Base-by-base conservation (phyloP, 2,329 filamentous ascomycete species). In the Ophiostoma himal-ulmi region DNA sequence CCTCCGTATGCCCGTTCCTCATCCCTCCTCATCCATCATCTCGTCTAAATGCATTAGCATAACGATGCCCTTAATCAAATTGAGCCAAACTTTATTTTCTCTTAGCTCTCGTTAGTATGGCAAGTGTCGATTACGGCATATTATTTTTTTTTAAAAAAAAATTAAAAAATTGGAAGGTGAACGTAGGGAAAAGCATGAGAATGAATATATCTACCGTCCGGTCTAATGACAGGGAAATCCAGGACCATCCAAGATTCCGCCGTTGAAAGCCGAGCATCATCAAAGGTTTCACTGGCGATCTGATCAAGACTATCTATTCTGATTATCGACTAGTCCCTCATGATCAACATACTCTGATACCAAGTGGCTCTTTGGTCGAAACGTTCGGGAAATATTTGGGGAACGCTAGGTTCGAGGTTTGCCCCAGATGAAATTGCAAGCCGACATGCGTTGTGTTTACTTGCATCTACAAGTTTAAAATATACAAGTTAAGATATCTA, bases 321-420 rank as follows among this genome's bases (percentile, higher is more conserved):
- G 17, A 5, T n/a, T 5, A 5, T 57, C 52, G 10, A 37, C 34
- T 37, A 65, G 34, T 11, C 34, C 60, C 34, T 65, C 60, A 64
- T 65, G 36, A 39, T 65, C 34, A 37, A n/a, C 62, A 65, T 36
- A 39, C 36, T 65, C 62, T 65, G 62, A 65, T 65, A 65, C 62
- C 41, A 37, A 8, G 57, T 37, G 30, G 60, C 44, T 34, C 60
- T 64, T 17, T 64, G 30, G 60, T 64, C 60, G 60, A 64, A 64
- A 64, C 60, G 60, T 22, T 34, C 34, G 62, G 62, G 62, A 17
- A n/a, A 22, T 37, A 39, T 39, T 65, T 39, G 62, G 62, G 36
- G 20, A 39, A 6, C 62, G 20, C 62, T 65, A 65, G 36, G 62
- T 65, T 39, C 34, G 36, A 65, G 20, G 62, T 36, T 36, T 64